Evolutionary conservation across 169 alveolate genomes (phyloP).

Genomic region (Plasmodium ovale): DNA sequence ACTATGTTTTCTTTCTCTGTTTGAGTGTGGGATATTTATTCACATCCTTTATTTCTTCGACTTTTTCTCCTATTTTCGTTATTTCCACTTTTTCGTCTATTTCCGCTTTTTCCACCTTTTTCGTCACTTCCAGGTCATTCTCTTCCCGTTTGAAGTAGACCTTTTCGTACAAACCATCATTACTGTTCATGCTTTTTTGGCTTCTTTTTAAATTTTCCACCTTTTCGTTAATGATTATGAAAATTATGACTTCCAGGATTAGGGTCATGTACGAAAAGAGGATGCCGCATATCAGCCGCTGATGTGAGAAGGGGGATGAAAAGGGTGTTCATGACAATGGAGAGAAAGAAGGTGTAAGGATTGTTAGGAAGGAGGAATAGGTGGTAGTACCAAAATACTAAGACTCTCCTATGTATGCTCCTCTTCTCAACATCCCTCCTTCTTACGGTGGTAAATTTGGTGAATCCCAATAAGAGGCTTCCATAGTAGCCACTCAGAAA

Average conservation of each 20-base stretch:
- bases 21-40: slow-evolving; percentile 23
- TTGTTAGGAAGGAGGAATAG: not conserved
- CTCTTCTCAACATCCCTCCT: no score
- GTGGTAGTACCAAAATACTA: no score
- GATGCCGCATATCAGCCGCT: slow-evolving; percentile 59
- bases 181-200: slow-evolving; percentile 19
- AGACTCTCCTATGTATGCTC: no score
- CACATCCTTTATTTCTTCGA: slow-evolving; percentile 3
- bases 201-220: slow-evolving; percentile 19
- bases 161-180: slow-evolving; percentile 37
- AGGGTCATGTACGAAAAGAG: slow-evolving; percentile 54
- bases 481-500: slow-evolving; percentile 66
- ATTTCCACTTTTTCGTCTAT: no score
- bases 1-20: slow-evolving; percentile 21
- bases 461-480: slow-evolving; percentile 43
- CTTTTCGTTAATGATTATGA: slow-evolving; percentile 49
- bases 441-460: slow-evolving; percentile 61
- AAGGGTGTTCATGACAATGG: not conserved
- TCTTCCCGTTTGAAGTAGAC: not conserved
- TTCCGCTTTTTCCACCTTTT: no score
- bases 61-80: not conserved
- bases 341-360: not conserved
- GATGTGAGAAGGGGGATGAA: not conserved
- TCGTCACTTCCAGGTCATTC: no score
- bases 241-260: slow-evolving; percentile 53